Base-by-base conservation (phyloP, 805 yeast species). In the Lachancea sp. region DNA sequence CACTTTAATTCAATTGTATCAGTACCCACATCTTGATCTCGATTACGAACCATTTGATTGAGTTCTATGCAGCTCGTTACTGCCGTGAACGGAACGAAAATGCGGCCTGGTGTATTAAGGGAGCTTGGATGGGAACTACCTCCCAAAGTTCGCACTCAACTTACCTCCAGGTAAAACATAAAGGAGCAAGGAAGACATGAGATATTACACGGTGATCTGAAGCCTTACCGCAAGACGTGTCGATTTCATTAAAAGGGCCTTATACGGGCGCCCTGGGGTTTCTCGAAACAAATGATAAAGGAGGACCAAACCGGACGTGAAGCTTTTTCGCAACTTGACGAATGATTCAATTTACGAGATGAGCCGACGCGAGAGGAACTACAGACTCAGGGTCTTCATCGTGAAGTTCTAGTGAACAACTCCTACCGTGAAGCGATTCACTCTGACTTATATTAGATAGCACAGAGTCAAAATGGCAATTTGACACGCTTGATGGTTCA, bases 301-400 rank as follows among this genome's bases (percentile, higher is more conserved):
- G 96, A 74, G 98, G 45, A 88, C 93, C 11, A 99, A 93, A 63
- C 98, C 98, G 2, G 84, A 84, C 52, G 93, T 91, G 34, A 82
- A 85, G 52, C 88, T 87, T 59, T 88, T 74, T 61, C 91, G 99
- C 66, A 97, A 91, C 62, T 65, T 89, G 44, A 83, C 95, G 0
- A 88, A 90, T 65, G 98, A 91, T 65, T 95, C 96, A 12, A 93
- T 91, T 58, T 53, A 73, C 13, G 87, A 84, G 56, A 88, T 91
- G 97, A 76, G 76, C 41, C 70, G 69, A 40, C 57, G 60, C 47
- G 75, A 78, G 37, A 90, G 90, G 64, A 77, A 74, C 53, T 90
- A 90, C 59, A 98, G 96, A 0, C 93, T 86, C 63, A 87, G 87
- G 6, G 79, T 91, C 17, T 69, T 86, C 45, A 78, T 90, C 42